Evolutionary conservation across 2,329 filamentous ascomycete species (phyloP).

Genomic region (Tolypocladium inflatum): DNA sequence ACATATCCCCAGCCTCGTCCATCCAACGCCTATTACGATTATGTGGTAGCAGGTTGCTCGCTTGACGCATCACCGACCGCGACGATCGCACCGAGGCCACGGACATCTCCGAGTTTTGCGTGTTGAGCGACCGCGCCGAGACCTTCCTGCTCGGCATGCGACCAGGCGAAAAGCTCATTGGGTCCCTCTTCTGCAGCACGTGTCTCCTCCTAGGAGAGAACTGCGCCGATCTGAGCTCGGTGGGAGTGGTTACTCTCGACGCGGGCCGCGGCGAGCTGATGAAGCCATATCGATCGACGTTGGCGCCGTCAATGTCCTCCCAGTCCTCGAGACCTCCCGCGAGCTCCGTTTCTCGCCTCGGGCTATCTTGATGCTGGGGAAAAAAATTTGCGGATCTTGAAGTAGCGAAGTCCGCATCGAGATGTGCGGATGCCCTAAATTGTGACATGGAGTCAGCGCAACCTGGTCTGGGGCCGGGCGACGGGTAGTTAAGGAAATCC

Average conservation of each 20-base stretch:
- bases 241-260: slow-evolving; percentile 31
- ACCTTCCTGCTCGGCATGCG: slow-evolving; percentile 43
- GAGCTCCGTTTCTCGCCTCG: slow-evolving; percentile 33
- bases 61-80: slow-evolving; percentile 45
- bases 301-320: slow-evolving; percentile 51
- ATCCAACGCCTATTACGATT: slow-evolving; percentile 52
- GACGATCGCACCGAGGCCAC: slow-evolving; percentile 42
- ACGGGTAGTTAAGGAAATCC: slow-evolving; percentile 37
- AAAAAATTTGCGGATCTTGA: slow-evolving; percentile 34
- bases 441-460: slow-evolving; percentile 14
- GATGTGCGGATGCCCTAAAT: slow-evolving; percentile 14
- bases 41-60: slow-evolving; percentile 49
- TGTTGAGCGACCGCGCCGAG: slow-evolving; percentile 49
- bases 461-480: not conserved
- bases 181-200: slow-evolving; percentile 29
- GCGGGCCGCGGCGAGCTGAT: slow-evolving; percentile 39
- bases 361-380: slow-evolving; percentile 30
- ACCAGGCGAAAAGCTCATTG: slow-evolving; percentile 25
- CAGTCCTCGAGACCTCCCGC: slow-evolving; percentile 57
- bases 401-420: slow-evolving; percentile 23
- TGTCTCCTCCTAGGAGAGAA: slow-evolving; percentile 37
- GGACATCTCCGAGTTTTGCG: slow-evolving; percentile 44
- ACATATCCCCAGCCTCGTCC: slow-evolving; percentile 59
- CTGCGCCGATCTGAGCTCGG: slow-evolving; percentile 30
- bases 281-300: slow-evolving; percentile 62